These are phyloP conservation scores for Myochromella boudieri DNA, from an alignment of 768 basidiomycete species.

Conservation along the genomic window DNA sequence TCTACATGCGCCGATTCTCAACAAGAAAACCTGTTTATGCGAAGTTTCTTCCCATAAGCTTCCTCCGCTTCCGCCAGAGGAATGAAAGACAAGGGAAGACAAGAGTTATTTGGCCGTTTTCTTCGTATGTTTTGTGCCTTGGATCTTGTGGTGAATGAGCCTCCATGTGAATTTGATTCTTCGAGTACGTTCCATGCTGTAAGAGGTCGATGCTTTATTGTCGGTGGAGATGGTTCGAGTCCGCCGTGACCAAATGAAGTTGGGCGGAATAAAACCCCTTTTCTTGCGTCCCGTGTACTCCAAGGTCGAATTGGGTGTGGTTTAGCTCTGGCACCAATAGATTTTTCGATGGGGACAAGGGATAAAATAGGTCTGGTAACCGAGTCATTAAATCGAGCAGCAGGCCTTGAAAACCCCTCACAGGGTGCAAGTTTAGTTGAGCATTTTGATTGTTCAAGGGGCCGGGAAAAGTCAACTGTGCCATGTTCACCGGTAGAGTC, in stretches of 20 bases:
- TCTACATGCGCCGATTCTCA: no score
- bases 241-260: slow-evolving; percentile 17
- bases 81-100: slow-evolving; percentile 28
- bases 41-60: slow-evolving; percentile 17
- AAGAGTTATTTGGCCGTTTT: neutral
- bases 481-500: slow-evolving; percentile 5
- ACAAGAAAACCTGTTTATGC: slow-evolving; percentile 6
- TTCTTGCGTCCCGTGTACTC: slow-evolving; percentile 34
- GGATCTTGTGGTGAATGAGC: neutral
- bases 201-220: slow-evolving; percentile 9
- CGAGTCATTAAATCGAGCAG: neutral
- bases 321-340: slow-evolving; percentile 1
- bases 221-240: neutral
- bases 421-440: neutral
- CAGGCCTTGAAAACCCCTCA: neutral
- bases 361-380: slow-evolving; percentile 25
- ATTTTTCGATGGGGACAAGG: slow-evolving; percentile 17
- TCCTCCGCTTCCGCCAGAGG: slow-evolving; percentile 26
- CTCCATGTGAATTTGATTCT: neutral
- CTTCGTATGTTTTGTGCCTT: neutral
- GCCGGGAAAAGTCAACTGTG: slow-evolving; percentile 1
- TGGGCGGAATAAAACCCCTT: slow-evolving; percentile 23
- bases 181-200: slow-evolving; percentile 12
- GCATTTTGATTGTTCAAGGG: neutral
- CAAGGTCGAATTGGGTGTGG: slow-evolving; percentile 14